Percentiles rank a stretch among this genome's conserved stretches.
Evolutionary conservation across 1,284 basidiomycete genomes (phyloP).

Genomic region (Cutaneotrichosporon cutaneum): DNA sequence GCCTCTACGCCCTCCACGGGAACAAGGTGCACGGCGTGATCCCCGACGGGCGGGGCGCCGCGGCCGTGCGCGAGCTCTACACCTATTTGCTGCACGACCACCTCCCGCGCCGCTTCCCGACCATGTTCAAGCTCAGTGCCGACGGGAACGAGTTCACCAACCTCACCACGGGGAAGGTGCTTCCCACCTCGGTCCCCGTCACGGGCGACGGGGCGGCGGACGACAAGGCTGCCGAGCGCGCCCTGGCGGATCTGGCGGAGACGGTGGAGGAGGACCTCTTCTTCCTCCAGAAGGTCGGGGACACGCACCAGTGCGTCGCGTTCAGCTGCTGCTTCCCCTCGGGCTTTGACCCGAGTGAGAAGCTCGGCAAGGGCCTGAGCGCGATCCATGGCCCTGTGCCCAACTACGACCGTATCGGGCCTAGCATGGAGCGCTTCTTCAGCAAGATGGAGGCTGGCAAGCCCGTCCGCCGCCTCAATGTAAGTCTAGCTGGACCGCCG

Average conservation of each 20-base stretch:
- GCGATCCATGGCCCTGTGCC: slow-evolving; percentile 22
- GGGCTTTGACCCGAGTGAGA: slow-evolving; percentile 18
- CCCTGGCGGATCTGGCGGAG: slow-evolving; percentile 13
- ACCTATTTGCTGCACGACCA: slow-evolving; percentile 10
- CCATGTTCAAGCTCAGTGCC: slow-evolving; percentile 11
- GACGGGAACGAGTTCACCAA: slow-evolving; percentile 6
- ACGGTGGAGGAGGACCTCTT: slow-evolving; percentile 26
- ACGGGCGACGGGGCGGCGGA: background rate
- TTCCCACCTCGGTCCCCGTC: background rate
- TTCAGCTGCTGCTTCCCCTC: slow-evolving; percentile 23
- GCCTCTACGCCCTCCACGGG: slow-evolving; percentile 4
- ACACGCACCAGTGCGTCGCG: slow-evolving; percentile 18
- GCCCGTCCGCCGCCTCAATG: slow-evolving; percentile 18
- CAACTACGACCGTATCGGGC: slow-evolving; percentile 19
- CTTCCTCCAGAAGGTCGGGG: slow-evolving; percentile 11
- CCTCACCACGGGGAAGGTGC: slow-evolving; percentile 8
- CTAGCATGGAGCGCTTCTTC: slow-evolving; percentile 25
- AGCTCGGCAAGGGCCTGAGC: slow-evolving; percentile 16
- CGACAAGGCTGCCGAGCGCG: slow-evolving; percentile 5
- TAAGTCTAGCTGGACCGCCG: too few species aligned
- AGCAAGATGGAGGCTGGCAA: slow-evolving; percentile 17
- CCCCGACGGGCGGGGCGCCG: slow-evolving; percentile 12
- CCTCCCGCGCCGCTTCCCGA: slow-evolving; percentile 17
- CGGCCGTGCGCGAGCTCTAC: slow-evolving; percentile 19
- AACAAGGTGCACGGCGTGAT: slow-evolving; percentile 15